Conservation (phyloP, 108 stramenopile genomes). For the Nannochloropsis oceanica region DNA sequence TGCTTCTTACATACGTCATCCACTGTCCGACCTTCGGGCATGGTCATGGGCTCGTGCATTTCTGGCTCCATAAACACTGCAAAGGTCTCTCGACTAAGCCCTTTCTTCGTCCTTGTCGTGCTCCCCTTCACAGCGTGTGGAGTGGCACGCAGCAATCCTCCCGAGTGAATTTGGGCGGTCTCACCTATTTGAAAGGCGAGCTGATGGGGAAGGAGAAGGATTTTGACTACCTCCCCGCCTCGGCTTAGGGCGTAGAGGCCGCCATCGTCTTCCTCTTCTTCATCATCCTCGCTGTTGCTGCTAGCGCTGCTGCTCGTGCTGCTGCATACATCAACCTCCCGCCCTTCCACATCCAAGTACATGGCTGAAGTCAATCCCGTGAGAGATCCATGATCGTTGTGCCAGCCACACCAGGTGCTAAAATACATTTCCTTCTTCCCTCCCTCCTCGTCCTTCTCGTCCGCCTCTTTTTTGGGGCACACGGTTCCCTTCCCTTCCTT, state of each 20-base stretch:
- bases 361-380: slow-evolving; percentile 69
- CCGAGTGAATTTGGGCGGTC: slow-evolving; percentile 77
- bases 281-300: not conserved
- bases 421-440: not conserved
- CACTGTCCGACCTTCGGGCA: not conserved
- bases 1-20: not conserved
- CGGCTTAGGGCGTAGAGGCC: slow-evolving; percentile 58
- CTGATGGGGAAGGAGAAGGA: slow-evolving; percentile 46
- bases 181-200: slow-evolving; percentile 71
- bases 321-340: not conserved
- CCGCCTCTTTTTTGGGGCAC: not conserved
- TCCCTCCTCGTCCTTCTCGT: not conserved
- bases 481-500: not conserved
- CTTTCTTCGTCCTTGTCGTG: not conserved
- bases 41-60: slow-evolving; percentile 34
- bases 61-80: slow-evolving; percentile 50
- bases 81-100: slow-evolving; percentile 35
- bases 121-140: slow-evolving; percentile 58
- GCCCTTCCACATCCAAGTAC: slow-evolving; percentile 37
- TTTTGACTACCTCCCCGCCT: slow-evolving; percentile 44
- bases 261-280: slow-evolving; percentile 26
- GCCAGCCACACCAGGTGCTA: slow-evolving; percentile 83
- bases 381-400: slow-evolving; percentile 62
- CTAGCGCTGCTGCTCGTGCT: not conserved
- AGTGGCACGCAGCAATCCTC: slow-evolving; percentile 68